phyloP scores from a whole-genome alignment of 169 alveolate genomes.

The Cyclospora cayetanensis region DNA sequence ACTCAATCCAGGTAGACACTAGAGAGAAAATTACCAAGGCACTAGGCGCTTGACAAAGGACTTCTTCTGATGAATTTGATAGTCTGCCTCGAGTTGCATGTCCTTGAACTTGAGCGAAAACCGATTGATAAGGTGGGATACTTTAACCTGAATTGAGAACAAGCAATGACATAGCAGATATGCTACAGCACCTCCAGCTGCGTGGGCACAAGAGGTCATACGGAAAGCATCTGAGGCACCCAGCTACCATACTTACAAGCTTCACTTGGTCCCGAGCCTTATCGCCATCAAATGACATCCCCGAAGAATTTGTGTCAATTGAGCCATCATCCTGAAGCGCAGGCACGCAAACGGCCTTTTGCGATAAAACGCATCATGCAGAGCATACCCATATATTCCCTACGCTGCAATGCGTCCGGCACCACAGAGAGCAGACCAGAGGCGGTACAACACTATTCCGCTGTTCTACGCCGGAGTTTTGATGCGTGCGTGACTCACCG shows the following conservation, averaged over 20 bases:
- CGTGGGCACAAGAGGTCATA: not conserved
- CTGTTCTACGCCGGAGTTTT: no score
- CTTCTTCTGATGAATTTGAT: constrained; percentile 63
- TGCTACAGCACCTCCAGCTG: no score
- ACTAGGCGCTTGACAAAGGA: constrained; percentile 66
- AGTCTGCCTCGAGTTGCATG: constrained; percentile 69
- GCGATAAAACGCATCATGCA: no score
- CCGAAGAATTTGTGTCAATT: not conserved
- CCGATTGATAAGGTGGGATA: constrained; percentile 58
- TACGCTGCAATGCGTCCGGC: no score
- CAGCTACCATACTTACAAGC: no score
- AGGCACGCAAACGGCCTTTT: no score
- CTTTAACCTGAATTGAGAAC: constrained; percentile 37
- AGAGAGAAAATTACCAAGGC: constrained; percentile 17
- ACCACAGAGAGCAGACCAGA: no score
- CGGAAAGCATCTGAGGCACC: not conserved
- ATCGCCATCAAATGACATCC: constrained; percentile 2
- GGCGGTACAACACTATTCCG: no score
- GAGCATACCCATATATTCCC: no score
- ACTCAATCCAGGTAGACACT: not conserved
- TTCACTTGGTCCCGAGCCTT: not conserved
- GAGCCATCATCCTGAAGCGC: not conserved
- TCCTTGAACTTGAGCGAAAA: constrained; percentile 68
- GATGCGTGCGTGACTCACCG: not conserved
- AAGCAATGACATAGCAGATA: no score